These are phyloP conservation scores for Saccharomycopsis hybrid DNA, from an alignment of 1,139 yeast genomes.

Conservation along the genomic window DNA sequence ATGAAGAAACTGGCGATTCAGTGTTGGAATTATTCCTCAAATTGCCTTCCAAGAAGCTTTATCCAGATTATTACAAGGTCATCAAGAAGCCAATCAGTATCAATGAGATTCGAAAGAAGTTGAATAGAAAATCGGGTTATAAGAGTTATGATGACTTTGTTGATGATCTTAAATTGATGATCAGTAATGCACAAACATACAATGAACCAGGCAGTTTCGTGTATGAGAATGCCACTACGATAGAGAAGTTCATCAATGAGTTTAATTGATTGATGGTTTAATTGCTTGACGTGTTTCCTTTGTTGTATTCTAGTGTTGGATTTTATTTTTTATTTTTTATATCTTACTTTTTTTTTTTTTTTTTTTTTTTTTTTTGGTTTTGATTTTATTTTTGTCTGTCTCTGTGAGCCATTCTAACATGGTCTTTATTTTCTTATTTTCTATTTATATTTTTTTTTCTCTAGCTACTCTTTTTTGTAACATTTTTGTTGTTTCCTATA, in stretches of 20 bases:
- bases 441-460: too few relatives aligned
- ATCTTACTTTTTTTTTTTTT: too few relatives aligned
- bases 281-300: too few relatives aligned
- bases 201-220: constrained; percentile 84
- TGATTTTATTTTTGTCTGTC: too few relatives aligned
- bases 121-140: constrained; percentile 44
- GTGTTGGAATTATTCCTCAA: constrained; percentile 61
- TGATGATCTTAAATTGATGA: constrained; percentile 57
- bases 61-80: constrained; percentile 66
- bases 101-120: constrained; percentile 47
- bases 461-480: too few relatives aligned
- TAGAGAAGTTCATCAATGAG: constrained; percentile 37
- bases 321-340: not conserved
- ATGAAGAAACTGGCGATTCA: constrained; percentile 34
- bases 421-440: too few relatives aligned
- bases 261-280: too few relatives aligned
- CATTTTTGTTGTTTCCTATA: too few relatives aligned
- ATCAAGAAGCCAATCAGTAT: constrained; percentile 59
- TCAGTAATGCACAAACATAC: constrained; percentile 70
- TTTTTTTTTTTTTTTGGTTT: too few relatives aligned
- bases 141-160: constrained; percentile 49
- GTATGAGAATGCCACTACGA: constrained; percentile 57
- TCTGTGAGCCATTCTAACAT: too few relatives aligned
- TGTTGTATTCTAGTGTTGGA: too few relatives aligned
- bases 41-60: constrained; percentile 58